Percentiles rank a stretch among this genome's conserved stretches.
phyloP scores from a whole-genome alignment of 2,329 filamentous ascomycete species.

The Pseudogymnoascus sp. region DNA sequence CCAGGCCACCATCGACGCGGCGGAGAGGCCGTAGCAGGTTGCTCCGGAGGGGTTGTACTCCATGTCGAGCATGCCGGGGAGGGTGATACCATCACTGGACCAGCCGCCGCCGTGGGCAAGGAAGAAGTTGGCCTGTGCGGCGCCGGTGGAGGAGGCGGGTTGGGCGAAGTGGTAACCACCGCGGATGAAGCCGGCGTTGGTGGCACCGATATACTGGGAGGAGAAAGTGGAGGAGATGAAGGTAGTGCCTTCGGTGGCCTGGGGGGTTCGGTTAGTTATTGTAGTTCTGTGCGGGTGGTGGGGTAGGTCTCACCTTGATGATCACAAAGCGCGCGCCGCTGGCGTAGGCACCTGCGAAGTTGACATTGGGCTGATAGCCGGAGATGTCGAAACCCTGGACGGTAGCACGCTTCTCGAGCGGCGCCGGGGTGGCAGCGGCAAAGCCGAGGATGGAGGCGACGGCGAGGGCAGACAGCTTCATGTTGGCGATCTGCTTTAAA shows the following conservation, averaged over 20 bases:
- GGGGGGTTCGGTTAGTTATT: neutral
- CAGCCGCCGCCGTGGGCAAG: conserved; percentile 46
- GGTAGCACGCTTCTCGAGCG: conserved; percentile 16
- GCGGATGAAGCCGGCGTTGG: conserved; percentile 43
- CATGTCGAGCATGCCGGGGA: conserved; percentile 50
- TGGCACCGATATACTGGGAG: conserved; percentile 42
- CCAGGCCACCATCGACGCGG: conserved; percentile 42
- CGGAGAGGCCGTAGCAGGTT: conserved; percentile 39
- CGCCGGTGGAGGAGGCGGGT: conserved; percentile 36
- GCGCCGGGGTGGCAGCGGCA: neutral
- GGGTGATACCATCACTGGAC: conserved; percentile 44
- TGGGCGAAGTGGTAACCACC: conserved; percentile 50
- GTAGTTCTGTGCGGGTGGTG: neutral
- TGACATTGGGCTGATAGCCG: conserved; percentile 32
- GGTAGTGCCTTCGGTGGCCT: conserved; percentile 46
- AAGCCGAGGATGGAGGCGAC: neutral
- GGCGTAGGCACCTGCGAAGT: conserved; percentile 33
- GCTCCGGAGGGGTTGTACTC: conserved; percentile 36
- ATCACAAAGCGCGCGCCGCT: conserved; percentile 38
- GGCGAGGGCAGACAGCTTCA: neutral
- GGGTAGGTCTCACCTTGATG: conserved; percentile 32
- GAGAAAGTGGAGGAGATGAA: conserved; percentile 40
- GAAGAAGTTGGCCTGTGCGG: conserved; percentile 45
- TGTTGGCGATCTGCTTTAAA: neutral
- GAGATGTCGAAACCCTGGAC: conserved; percentile 39